phyloP scores from a whole-genome alignment of 192 early-diverging fungal genomes.

The Coemansia sp. region DNA sequence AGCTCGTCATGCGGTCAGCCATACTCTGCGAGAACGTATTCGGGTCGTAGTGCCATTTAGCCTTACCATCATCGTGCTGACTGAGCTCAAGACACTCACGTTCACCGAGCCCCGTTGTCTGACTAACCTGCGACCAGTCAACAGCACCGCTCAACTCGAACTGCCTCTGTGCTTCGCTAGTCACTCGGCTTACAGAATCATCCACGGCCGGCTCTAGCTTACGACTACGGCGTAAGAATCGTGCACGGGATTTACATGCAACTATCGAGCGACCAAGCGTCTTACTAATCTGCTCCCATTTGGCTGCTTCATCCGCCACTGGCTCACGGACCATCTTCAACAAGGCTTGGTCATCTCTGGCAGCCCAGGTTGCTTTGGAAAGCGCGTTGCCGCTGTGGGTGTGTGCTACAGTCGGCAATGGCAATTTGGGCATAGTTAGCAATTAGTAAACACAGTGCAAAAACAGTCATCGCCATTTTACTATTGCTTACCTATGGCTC shows the following conservation, averaged over 20 bases:
- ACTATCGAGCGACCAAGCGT: neutral
- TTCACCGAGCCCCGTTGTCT: neutral
- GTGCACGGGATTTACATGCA: neutral
- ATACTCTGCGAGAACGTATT: neutral
- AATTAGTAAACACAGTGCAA: neutral
- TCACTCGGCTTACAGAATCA: neutral
- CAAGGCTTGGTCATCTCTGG: neutral
- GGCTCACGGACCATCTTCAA: neutral
- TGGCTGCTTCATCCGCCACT: neutral
- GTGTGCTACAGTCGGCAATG: neutral
- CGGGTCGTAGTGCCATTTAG: constrained; percentile 10
- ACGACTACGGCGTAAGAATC: neutral
- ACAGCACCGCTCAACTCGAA: neutral
- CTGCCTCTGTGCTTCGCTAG: neutral
- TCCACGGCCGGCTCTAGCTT: neutral
- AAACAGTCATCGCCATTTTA: neutral
- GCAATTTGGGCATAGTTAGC: too few relatives aligned
- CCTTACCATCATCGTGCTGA: constrained; percentile 1
- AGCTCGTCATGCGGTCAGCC: constrained; percentile 9
- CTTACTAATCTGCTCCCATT: neutral
- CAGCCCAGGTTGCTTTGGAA: neutral
- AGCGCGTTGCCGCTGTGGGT: neutral
- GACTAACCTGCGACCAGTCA: constrained; percentile 2
- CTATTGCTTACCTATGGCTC: neutral
- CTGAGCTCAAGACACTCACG: constrained; percentile 13